Evolutionary conservation across 805 yeast species (phyloP).

Genomic region (Myxozyma neotropica): DNA sequence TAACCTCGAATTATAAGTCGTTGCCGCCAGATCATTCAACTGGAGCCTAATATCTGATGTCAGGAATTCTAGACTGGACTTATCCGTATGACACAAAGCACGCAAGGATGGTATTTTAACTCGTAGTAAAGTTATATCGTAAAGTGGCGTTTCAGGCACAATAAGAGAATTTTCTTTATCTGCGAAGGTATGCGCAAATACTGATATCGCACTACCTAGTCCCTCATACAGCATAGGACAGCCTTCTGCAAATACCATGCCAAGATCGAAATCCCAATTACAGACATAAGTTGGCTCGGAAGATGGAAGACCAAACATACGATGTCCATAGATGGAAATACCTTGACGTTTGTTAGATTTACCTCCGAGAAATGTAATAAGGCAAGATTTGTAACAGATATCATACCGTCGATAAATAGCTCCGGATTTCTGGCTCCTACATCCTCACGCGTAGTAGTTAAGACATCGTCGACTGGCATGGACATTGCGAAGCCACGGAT

Average conservation of each 20-base stretch:
- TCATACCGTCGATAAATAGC: conserved; percentile 56
- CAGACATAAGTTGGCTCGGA: conserved; percentile 84
- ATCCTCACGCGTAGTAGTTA: conserved; percentile 34
- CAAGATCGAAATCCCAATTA: conserved; percentile 83
- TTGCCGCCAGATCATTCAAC: conserved; percentile 71
- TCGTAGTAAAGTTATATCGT: conserved; percentile 70
- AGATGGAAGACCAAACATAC: conserved; percentile 93
- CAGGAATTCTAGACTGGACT: conserved; percentile 35
- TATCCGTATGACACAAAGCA: conserved; percentile 48
- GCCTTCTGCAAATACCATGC: conserved; percentile 58
- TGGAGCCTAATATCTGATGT: conserved; percentile 44
- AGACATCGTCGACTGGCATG: conserved; percentile 41
- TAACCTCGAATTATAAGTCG: conserved; percentile 59
- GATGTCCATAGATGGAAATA: conserved; percentile 74
- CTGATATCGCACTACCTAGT: conserved; percentile 48
- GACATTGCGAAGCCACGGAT: conserved; percentile 40
- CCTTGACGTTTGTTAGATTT: conserved; percentile 3
- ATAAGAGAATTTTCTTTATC: conserved; percentile 78
- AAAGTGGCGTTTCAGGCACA: conserved; percentile 55
- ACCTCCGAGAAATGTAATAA: too few relatives aligned
- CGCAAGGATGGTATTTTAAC: conserved; percentile 55
- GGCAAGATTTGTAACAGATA: too few relatives aligned
- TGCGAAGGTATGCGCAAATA: conserved; percentile 62
- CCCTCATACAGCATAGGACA: conserved; percentile 51
- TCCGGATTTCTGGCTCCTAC: conserved; percentile 43